Conservation (phyloP, 192 early-diverging fungal species). For the Umbelopsis ramanniana region DNA sequence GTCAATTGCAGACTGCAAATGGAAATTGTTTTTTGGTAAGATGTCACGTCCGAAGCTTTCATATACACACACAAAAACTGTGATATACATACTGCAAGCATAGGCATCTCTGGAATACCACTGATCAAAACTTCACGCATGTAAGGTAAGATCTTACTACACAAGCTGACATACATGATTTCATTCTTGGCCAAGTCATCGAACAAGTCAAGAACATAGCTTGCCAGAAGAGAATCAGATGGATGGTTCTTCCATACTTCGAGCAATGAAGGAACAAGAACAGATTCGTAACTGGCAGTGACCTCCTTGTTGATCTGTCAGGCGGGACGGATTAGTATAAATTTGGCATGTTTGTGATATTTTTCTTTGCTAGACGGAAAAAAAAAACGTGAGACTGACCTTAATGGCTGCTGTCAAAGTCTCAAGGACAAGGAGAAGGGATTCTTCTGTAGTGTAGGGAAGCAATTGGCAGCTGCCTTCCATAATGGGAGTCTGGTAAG, state of each 20-base stretch:
- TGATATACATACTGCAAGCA: slow-evolving; percentile 44
- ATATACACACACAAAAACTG: neutral
- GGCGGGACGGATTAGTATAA: neutral
- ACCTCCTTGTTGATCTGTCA: slow-evolving; percentile 66
- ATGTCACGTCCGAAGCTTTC: too few species aligned
- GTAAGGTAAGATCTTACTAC: slow-evolving; percentile 74
- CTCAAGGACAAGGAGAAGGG: slow-evolving; percentile 69
- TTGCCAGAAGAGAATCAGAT: slow-evolving; percentile 72
- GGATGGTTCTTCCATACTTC: slow-evolving; percentile 82
- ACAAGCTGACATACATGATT: slow-evolving; percentile 66
- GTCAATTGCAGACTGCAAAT: slow-evolving; percentile 67
- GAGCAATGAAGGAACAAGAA: slow-evolving; percentile 73
- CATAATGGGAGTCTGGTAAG: slow-evolving; percentile 64
- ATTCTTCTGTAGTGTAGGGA: slow-evolving; percentile 65
- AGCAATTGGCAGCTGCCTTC: slow-evolving; percentile 62
- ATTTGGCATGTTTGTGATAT: neutral
- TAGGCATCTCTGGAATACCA: slow-evolving; percentile 35
- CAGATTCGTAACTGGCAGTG: slow-evolving; percentile 74
- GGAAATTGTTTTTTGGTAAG: neutral
- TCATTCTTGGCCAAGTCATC: slow-evolving; percentile 74
- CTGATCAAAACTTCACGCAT: slow-evolving; percentile 60
- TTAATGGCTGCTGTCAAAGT: slow-evolving; percentile 64
- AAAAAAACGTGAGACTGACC: slow-evolving; percentile 36
- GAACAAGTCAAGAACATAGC: slow-evolving; percentile 80
- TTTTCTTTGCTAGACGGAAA: too few species aligned